phyloP scores from a whole-genome alignment of 108 stramenopile genomes.

The Chaetoceros tenuissimus region DNA sequence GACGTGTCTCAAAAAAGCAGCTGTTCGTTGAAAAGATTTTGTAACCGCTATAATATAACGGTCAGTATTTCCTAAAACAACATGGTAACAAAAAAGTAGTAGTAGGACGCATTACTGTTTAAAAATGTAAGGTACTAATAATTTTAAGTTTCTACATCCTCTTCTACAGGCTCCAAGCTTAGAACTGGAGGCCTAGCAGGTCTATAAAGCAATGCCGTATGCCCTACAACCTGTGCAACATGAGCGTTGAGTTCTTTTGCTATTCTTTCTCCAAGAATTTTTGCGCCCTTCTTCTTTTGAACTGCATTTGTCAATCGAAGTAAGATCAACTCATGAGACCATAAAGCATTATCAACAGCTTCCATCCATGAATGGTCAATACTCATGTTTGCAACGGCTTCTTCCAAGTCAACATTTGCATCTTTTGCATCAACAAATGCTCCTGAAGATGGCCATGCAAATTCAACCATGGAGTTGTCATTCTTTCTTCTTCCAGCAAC shows the following conservation, averaged over 20 bases:
- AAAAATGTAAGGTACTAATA: no score
- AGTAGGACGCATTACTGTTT: no score
- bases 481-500: constrained; percentile 40
- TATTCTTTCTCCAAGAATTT: constrained; percentile 45
- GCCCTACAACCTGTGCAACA: constrained; percentile 69
- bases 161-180: no score
- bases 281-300: constrained; percentile 57
- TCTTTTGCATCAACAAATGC: constrained; percentile 13
- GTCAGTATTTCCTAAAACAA: no score
- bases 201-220: constrained; percentile 71
- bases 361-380: constrained; percentile 53
- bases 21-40: no score
- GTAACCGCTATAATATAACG: no score
- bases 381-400: constrained; percentile 3
- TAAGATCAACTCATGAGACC: constrained; percentile 62
- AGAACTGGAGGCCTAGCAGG: constrained; percentile 47
- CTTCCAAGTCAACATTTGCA: constrained; percentile 19
- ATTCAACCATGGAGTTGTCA: constrained; percentile 33
- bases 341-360: constrained; percentile 41
- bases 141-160: no score
- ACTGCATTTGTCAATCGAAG: constrained; percentile 63
- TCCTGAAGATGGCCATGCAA: constrained; percentile 29
- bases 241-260: constrained; percentile 54
- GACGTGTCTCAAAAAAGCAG: no score
- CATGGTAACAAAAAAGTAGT: no score